Percentiles rank a stretch among this genome's conserved stretches.
phyloP scores from a whole-genome alignment of 163 green algal genomes.

The Prototheca wickerhamii region DNA sequence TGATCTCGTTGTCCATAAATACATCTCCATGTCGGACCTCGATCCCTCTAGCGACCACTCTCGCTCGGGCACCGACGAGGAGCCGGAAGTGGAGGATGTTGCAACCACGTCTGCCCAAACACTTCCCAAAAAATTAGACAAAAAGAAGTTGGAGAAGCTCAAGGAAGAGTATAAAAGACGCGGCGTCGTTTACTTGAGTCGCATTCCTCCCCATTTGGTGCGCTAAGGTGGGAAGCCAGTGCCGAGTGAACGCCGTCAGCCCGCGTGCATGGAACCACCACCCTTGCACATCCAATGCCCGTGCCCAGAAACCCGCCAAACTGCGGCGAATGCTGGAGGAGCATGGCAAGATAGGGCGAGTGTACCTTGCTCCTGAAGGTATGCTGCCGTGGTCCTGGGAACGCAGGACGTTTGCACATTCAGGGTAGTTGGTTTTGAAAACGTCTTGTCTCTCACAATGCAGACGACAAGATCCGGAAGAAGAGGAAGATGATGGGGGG shows the following conservation, averaged over 20 bases:
- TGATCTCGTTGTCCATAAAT: too few species aligned
- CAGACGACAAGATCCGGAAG: conserved; percentile 25
- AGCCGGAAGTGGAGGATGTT: background rate
- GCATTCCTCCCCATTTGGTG: conserved; percentile 84
- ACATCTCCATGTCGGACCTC: too few species aligned
- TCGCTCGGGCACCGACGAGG: background rate
- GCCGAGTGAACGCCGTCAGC: too few species aligned
- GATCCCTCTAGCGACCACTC: background rate
- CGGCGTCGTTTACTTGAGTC: conserved; percentile 82
- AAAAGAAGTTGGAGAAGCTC: conserved; percentile 34
- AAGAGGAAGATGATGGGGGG: conserved; percentile 59
- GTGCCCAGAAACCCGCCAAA: conserved; percentile 79
- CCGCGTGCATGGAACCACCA: background rate
- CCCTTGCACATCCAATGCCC: background rate
- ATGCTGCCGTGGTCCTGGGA: too few species aligned
- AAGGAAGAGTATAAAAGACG: conserved; percentile 21
- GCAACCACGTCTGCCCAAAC: too few species aligned
- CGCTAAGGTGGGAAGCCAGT: conserved; percentile 1
- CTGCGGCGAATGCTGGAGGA: conserved; percentile 77
- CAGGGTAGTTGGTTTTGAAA: background rate
- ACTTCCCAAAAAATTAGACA: background rate
- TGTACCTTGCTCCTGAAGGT: conserved; percentile 87
- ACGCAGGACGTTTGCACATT: background rate
- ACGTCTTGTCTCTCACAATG: background rate
- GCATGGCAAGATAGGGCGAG: conserved; percentile 64